Base-by-base conservation (phyloP, 169 alveolate species). In the Plasmodium coatneyi region DNA sequence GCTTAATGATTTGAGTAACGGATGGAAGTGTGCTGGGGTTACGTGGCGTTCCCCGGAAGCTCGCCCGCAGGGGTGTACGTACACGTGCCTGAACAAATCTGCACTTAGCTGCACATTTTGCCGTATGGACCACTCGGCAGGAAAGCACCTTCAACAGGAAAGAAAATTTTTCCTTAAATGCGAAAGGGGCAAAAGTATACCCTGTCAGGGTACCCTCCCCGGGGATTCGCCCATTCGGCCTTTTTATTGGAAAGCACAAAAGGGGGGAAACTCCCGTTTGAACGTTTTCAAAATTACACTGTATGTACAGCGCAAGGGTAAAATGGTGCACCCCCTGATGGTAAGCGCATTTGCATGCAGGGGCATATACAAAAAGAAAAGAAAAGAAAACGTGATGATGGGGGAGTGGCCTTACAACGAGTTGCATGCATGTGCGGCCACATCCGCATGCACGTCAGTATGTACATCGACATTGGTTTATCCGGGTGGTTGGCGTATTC, bases 261-360 rank as follows among this genome's bases (percentile, higher is more conserved):
- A 49, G 14, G 25, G 25, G 6, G 25, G 60, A 49, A 49, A 49
- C 0, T 49, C 22, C 22, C 25, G 32, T 28, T 32, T 10, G 83
- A 30, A 76, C 22, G 5, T 76, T 79, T 43, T 79, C 12, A 22
- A 16, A 41, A 41, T 79, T 30, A 22, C 5, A 12, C 9, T 79
- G 84, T 79, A 79, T 36, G 71, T 79, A 79, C 84, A 79, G 52
- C 72, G 71, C 46, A 79, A 19, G 14, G 5, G 76, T 5, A 66
- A 66, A 22, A 5, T 66, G 12, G 30, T 19, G 41, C 76, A 66
- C 30, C 30, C 76, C 30, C n/a, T 19, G 30, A 66, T 66, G 84
- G 12, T 12, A 79, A 5, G 30, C 22, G 34, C 49, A n/a, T 39
- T 79, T 79, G 72, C 84, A 79, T 36, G 34, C 39, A 19, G 22